phyloP scores from a whole-genome alignment of 768 basidiomycete species.

The Phanerochaete sordida region DNA sequence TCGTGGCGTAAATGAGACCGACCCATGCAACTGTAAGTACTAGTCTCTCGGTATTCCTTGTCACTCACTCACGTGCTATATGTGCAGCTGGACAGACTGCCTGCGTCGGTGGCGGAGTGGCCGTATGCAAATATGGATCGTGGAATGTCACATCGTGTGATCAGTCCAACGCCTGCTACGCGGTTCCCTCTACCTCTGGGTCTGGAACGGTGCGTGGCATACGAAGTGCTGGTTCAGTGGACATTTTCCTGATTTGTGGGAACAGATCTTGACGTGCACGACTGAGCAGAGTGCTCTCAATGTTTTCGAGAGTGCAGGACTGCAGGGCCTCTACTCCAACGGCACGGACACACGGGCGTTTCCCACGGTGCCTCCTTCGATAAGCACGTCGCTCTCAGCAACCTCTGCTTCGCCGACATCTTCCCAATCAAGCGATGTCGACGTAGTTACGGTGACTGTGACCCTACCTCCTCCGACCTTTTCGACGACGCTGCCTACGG shows the following conservation, averaged over 20 bases:
- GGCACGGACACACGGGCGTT: conserved; percentile 21
- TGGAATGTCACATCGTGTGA: conserved; percentile 40
- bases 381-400: neutral
- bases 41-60: neutral
- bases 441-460: conserved; percentile 25
- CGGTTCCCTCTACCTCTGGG: conserved; percentile 40
- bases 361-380: conserved; percentile 7
- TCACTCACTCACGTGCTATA: neutral
- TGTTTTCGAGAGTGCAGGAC: conserved; percentile 45
- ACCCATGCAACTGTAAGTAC: conserved; percentile 43
- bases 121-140: conserved; percentile 36
- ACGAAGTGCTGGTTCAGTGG: neutral
- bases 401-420: neutral
- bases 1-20: conserved; percentile 33
- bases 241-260: neutral
- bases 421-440: conserved; percentile 3
- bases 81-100: conserved; percentile 38
- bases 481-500: conserved; percentile 27
- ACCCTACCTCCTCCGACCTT: conserved; percentile 17
- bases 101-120: conserved; percentile 39
- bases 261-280: conserved; percentile 49
- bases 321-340: conserved; percentile 36
- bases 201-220: conserved; percentile 42
- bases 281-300: conserved; percentile 43
- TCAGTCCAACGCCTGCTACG: conserved; percentile 43